Conservation (phyloP, 768 basidiomycete genomes). For the Suillus clintonianus region DNA sequence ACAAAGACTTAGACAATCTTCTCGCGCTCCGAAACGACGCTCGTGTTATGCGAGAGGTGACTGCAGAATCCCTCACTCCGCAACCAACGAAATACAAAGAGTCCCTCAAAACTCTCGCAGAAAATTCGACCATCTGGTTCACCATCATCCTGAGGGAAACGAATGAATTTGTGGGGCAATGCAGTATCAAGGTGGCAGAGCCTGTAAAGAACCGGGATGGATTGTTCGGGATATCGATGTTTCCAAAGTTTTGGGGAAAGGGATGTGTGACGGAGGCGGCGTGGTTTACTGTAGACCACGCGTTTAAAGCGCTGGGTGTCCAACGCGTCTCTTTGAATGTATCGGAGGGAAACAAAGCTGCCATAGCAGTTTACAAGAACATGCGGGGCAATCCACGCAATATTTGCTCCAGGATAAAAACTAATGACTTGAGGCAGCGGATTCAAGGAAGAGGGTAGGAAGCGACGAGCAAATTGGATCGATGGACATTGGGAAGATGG, state of each 20-base stretch:
- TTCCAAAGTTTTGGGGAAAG: slow-evolving; percentile 24
- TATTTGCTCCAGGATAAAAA: neutral
- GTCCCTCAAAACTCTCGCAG: slow-evolving; percentile 12
- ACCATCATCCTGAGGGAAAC: too few relatives aligned
- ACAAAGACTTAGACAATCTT: slow-evolving; percentile 17
- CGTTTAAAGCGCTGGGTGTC: slow-evolving; percentile 23
- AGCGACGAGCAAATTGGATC: slow-evolving; percentile 30
- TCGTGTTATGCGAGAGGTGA: slow-evolving; percentile 18
- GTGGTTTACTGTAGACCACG: slow-evolving; percentile 20
- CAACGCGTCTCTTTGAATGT: slow-evolving; percentile 32
- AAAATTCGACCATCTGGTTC: slow-evolving; percentile 17
- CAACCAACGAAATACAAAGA: slow-evolving; percentile 16
- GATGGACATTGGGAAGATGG: slow-evolving; percentile 34
- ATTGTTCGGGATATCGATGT: slow-evolving; percentile 23
- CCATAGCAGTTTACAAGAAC: slow-evolving; percentile 29
- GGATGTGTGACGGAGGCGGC: slow-evolving; percentile 25
- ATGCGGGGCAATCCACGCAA: slow-evolving; percentile 22
- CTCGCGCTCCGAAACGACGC: slow-evolving; percentile 23
- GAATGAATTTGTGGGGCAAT: slow-evolving; percentile 24
- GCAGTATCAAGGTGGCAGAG: slow-evolving; percentile 15
- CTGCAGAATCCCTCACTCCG: slow-evolving; percentile 21
- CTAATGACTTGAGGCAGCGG: slow-evolving; percentile 20
- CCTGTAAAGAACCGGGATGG: slow-evolving; percentile 28
- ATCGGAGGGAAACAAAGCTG: slow-evolving; percentile 16
- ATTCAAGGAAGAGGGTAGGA: slow-evolving; percentile 35